These are phyloP conservation scores for Wickerhamiella pararugosa DNA, from an alignment of 1,139 yeast genomes.

Conservation along the genomic window DNA sequence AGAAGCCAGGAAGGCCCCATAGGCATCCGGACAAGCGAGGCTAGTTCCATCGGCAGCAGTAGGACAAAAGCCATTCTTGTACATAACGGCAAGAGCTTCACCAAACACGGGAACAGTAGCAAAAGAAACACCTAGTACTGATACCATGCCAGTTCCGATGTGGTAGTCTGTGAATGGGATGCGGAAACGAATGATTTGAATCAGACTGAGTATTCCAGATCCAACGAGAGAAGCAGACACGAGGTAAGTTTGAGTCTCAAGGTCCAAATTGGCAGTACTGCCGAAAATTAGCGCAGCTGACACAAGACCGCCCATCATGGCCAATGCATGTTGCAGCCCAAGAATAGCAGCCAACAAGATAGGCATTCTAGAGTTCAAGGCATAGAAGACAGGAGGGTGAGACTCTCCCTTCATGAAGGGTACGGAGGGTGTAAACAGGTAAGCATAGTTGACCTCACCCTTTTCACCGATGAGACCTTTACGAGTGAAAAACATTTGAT, in stretches of 20 bases:
- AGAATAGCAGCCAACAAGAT: slow-evolving; percentile 53
- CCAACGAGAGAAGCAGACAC: slow-evolving; percentile 65
- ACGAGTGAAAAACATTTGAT: slow-evolving; percentile 29
- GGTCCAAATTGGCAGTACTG: slow-evolving; percentile 39
- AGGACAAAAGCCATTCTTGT: slow-evolving; percentile 54
- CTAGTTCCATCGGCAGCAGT: slow-evolving; percentile 39
- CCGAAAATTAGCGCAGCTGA: slow-evolving; percentile 68
- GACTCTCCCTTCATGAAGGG: slow-evolving; percentile 40
- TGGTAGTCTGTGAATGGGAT: slow-evolving; percentile 56
- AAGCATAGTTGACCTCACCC: slow-evolving; percentile 46
- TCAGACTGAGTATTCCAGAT: slow-evolving; percentile 54
- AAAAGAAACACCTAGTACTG: slow-evolving; percentile 82
- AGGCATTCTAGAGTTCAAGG: slow-evolving; percentile 66
- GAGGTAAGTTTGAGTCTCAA: slow-evolving; percentile 43
- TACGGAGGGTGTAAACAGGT: slow-evolving; percentile 58
- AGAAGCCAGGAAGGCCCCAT: slow-evolving; percentile 69
- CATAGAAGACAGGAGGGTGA: slow-evolving; percentile 59
- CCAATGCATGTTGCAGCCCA: slow-evolving; percentile 78
- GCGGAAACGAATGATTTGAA: slow-evolving; percentile 72
- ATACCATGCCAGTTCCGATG: slow-evolving; percentile 73
- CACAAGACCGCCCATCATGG: slow-evolving; percentile 83
- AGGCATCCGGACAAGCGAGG: slow-evolving; percentile 79
- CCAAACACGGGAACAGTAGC: slow-evolving; percentile 71
- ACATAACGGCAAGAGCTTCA: slow-evolving; percentile 69
- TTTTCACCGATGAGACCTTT: slow-evolving; percentile 68